Conservation (phyloP, 176 grass and related monocot genomes). For the Carex kokanica region DNA sequence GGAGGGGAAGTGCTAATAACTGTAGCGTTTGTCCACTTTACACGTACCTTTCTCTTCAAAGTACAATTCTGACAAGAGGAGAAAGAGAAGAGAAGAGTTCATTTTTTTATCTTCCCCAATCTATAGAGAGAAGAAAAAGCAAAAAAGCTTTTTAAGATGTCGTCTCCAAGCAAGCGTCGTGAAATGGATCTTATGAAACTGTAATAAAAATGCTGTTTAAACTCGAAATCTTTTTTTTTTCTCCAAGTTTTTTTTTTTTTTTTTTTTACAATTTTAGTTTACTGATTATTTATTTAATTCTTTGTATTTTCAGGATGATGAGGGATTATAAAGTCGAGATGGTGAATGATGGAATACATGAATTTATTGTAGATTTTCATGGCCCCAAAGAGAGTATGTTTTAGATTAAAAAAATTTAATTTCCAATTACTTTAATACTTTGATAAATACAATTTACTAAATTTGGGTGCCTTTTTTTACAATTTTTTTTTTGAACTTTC, state of each 20-base stretch:
- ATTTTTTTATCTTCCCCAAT: conserved; percentile 19
- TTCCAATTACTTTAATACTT: not conserved
- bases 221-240: not conserved
- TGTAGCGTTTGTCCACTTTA: conserved; percentile 26
- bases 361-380: conserved; percentile 64
- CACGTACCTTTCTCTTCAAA: conserved; percentile 30
- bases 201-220: conserved; percentile 7
- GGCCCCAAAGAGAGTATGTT: conserved; percentile 44
- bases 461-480: not conserved
- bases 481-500: not conserved
- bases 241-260: not conserved
- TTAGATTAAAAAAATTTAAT: not conserved
- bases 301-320: conserved; percentile 45
- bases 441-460: not conserved
- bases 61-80: not conserved
- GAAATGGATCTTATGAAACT: conserved; percentile 63
- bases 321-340: conserved; percentile 64
- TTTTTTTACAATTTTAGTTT: conserved; percentile 4
- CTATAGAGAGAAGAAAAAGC: conserved; percentile 5
- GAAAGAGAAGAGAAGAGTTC: not conserved
- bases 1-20: not conserved
- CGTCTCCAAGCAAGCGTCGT: conserved; percentile 51
- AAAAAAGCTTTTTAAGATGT: conserved; percentile 25
- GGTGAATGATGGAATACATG: conserved; percentile 52
- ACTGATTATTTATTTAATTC: not conserved